These are phyloP conservation scores for Choricystis sp. DNA, from an alignment of 139 green algal genomes.

Conservation along the genomic window DNA sequence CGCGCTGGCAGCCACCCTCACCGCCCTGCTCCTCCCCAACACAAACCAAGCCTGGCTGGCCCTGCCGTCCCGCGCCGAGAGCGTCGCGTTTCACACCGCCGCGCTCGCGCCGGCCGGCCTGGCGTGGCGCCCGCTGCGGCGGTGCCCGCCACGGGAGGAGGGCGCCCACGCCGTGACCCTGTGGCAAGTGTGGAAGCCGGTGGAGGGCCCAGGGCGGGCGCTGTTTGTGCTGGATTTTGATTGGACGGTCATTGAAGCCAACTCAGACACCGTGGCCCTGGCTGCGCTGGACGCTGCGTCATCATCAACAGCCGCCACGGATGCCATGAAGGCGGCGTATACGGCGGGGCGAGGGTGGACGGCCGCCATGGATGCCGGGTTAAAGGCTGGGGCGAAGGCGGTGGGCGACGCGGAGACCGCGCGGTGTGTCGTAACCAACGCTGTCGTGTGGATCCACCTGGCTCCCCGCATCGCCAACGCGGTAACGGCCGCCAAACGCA, in stretches of 20 bases:
- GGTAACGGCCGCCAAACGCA: too few species aligned
- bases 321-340: not conserved
- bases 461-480: too few species aligned
- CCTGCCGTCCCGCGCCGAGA: not conserved
- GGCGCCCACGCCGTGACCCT: not conserved
- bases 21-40: too few species aligned
- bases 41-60: not conserved
- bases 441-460: not conserved
- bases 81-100: not conserved
- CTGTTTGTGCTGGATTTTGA: not conserved
- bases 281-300: not conserved
- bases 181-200: not conserved
- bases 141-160: not conserved
- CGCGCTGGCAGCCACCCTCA: not conserved
- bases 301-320: too few species aligned
- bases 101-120: not conserved
- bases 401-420: not conserved
- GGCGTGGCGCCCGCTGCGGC: not conserved
- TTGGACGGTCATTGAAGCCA: not conserved
- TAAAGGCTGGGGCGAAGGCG: not conserved
- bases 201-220: not conserved
- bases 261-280: not conserved
- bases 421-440: too few species aligned
- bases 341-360: not conserved
- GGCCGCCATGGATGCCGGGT: not conserved